Conservation (phyloP, 2,329 filamentous ascomycete species). For the Lecanicillium sp. region DNA sequence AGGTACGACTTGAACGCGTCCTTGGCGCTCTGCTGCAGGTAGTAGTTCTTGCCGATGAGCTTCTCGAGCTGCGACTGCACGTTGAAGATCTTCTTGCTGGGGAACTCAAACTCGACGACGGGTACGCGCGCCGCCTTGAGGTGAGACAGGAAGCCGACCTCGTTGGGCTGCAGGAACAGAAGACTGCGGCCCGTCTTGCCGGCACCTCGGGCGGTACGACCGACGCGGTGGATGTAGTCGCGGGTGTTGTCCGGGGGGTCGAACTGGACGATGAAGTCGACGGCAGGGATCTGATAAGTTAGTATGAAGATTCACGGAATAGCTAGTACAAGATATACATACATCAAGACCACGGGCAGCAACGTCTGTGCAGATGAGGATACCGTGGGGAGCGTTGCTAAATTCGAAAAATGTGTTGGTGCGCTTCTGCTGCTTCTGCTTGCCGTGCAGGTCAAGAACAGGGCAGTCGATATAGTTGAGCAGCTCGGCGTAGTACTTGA, state of each 20-base stretch:
- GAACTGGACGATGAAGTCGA: constrained; percentile 96
- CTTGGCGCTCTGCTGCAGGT: constrained; percentile 81
- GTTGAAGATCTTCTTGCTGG: constrained; percentile 83
- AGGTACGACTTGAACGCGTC: constrained; percentile 83
- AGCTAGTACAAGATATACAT: constrained; percentile 26
- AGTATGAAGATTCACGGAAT: constrained; percentile 15
- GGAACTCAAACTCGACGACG: constrained; percentile 94
- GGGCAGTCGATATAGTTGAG: constrained; percentile 97
- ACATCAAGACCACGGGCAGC: constrained; percentile 89
- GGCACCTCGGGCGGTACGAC: constrained; percentile 82
- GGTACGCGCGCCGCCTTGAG: constrained; percentile 88
- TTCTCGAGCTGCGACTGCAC: constrained; percentile 90
- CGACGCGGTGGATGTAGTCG: constrained; percentile 93
- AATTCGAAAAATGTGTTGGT: constrained; percentile 99
- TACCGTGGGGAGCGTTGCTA: constrained; percentile 67
- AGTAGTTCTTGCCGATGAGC: constrained; percentile 92
- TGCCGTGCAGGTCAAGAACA: constrained; percentile 80
- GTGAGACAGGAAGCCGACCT: constrained; percentile 87
- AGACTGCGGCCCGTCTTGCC: constrained; percentile 81
- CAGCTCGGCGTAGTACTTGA: constrained; percentile 92
- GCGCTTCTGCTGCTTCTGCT: constrained; percentile 98
- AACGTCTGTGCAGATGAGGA: constrained; percentile 92
- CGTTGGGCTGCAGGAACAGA: constrained; percentile 87
- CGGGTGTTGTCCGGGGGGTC: constrained; percentile 87
- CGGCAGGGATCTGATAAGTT: constrained; percentile 65